Evolutionary conservation across 257 asterid species (phyloP).

Genomic region (Nemophila menziesii): DNA sequence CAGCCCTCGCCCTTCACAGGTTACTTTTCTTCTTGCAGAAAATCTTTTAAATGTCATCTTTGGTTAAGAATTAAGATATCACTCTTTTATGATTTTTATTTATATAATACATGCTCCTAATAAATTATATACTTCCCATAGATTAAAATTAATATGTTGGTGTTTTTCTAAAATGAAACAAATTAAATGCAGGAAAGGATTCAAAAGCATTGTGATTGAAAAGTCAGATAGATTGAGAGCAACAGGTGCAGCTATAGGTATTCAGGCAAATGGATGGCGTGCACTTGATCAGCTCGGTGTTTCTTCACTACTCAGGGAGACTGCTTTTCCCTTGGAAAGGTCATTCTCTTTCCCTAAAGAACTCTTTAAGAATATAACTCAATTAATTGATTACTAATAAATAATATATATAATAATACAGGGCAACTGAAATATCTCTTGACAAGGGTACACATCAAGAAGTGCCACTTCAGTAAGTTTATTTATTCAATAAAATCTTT

Average conservation of each 20-base stretch:
- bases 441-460: constrained; percentile 13
- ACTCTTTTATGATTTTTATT: neutral
- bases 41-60: neutral
- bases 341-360: neutral
- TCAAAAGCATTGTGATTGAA: constrained; percentile 22
- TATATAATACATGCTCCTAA: neutral
- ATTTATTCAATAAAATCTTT: neutral
- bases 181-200: constrained; percentile 20
- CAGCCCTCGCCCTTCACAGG: constrained; percentile 27
- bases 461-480: constrained; percentile 19
- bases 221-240: constrained; percentile 16
- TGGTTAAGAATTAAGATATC: neutral
- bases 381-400: neutral
- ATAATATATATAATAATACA: constrained; percentile 4
- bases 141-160: too few relatives aligned
- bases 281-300: constrained; percentile 37
- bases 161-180: neutral
- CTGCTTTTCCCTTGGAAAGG: constrained; percentile 19
- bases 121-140: neutral
- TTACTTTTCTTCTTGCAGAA: neutral
- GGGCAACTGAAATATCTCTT: constrained; percentile 15
- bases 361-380: too few relatives aligned
- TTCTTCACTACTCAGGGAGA: constrained; percentile 14
- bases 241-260: constrained; percentile 25
- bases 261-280: constrained; percentile 30